Evolutionary conservation across 306 rosid species (phyloP), one percentile per base, ranked within the genome.

Genomic region (Rubus idaeus): DNA sequence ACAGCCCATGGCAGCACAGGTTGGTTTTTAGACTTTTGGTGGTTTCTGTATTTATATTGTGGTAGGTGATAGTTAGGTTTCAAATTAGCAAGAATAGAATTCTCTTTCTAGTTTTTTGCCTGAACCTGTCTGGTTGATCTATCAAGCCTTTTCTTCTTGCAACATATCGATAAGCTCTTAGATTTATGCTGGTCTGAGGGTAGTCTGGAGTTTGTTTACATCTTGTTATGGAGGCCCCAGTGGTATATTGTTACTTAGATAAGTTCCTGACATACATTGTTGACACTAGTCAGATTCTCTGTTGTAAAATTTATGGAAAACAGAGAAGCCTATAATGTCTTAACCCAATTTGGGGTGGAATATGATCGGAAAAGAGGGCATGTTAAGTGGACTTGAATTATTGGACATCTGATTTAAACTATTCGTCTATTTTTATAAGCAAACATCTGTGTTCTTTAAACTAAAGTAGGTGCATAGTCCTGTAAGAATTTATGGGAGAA

Each of bases 1-100:
- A 62, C 91, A 89, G 85, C 83, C 88, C 26, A 74, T 85, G 86
- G 80, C 86, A 58, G 42, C 91, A 60, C 97, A 90, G 96, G 98
- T 94, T 68, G 77, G 86, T 88, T 26, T 26, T 61, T 35, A 4
- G 41, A 63, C n/a, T 45, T 71, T 53, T 76, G 21, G 50, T 41
- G 39, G 35, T 61, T 10, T 40, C 16, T 60, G 39, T 47, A 20
- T 37, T 10, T 70, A n/a, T 26, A 6, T 14, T 62, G 14, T 58
- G n/a, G 2, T 20, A 23, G 23, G 72, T 13, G 26, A 46, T 70
- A n/a, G 10, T 23, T 56, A 21, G 30, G 39, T 49, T n/a, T 51
- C 21, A 4, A 39, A 42, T 39, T 17, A 30, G 8, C n/a, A 41
- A 53, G 8, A 44, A 53, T 14, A 53, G n/a, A 10, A 12, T 2